A percentile compares a stretch with the other conserved stretches of the same genome.
These are phyloP conservation scores for Coemansia sp. DNA, from an alignment of 192 early-diverging fungal species.

Conservation along the genomic window DNA sequence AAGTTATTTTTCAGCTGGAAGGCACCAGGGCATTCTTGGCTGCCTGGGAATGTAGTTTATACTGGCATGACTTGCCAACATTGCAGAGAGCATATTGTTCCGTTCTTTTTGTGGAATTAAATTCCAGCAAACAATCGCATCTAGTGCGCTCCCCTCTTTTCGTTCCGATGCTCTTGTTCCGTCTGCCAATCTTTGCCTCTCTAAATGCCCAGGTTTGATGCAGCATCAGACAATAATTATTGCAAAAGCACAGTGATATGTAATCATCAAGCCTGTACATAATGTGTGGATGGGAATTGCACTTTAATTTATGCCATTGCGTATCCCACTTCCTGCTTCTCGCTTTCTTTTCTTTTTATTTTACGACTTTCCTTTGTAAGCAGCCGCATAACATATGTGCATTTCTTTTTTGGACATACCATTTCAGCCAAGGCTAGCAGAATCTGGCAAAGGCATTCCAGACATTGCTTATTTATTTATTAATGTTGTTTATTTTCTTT, in stretches of 20 bases:
- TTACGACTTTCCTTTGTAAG: not conserved
- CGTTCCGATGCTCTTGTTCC: no score
- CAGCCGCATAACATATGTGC: not conserved
- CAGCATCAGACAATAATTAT: not conserved
- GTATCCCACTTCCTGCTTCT: not conserved
- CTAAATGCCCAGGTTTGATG: no score
- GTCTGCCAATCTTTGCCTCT: no score
- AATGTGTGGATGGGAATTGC: not conserved
- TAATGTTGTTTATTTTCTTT: not conserved
- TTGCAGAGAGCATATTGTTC: not conserved
- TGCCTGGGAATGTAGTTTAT: not conserved
- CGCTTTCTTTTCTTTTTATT: not conserved
- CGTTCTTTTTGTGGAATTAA: not conserved
- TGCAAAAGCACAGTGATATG: not conserved
- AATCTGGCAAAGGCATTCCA: not conserved
- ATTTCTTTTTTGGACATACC: not conserved
- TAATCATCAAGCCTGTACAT: not conserved
- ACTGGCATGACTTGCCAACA: not conserved
- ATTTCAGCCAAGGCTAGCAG: not conserved
- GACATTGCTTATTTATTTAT: constrained; percentile 8
- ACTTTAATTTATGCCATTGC: constrained; percentile 7
- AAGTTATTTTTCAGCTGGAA: not conserved
- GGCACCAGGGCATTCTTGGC: not conserved
- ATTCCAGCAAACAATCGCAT: not conserved
- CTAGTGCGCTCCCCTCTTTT: not conserved